Conservation (phyloP, 306 rosid species). For the Lotus japonicus region DNA sequence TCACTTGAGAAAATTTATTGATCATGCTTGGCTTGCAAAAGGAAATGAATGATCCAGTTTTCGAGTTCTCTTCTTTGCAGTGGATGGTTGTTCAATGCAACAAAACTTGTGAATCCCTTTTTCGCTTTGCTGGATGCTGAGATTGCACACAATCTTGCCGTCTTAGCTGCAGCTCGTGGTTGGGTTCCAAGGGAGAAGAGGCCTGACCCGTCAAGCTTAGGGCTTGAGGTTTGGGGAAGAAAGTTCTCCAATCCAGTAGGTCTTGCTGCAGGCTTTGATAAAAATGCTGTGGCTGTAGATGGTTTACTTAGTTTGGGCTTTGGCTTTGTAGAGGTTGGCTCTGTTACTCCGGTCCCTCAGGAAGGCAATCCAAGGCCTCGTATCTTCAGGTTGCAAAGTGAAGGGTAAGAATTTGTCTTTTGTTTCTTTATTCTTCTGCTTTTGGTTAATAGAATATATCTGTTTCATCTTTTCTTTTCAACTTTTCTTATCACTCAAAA, state of each 20-base stretch:
- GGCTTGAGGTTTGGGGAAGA: constrained; percentile 96
- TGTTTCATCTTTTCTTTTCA: background rate
- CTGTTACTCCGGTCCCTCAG: constrained; percentile 93
- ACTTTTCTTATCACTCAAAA: background rate
- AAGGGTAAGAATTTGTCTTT: constrained; percentile 51
- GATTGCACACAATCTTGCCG: constrained; percentile 73
- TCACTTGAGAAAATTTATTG: background rate
- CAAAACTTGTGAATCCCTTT: constrained; percentile 85
- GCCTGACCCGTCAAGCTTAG: constrained; percentile 57
- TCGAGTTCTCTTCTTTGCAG: constrained; percentile 45
- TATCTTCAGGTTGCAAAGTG: constrained; percentile 62
- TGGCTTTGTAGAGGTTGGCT: constrained; percentile 96
- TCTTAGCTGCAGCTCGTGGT: constrained; percentile 91
- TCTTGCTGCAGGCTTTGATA: constrained; percentile 99
- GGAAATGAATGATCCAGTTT: constrained; percentile 21
- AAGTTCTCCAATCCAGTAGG: constrained; percentile 92
- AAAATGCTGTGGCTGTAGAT: constrained; percentile 89
- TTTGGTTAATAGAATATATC: constrained; percentile 1
- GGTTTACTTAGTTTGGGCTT: constrained; percentile 89
- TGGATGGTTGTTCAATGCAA: constrained; percentile 94
- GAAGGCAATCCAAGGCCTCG: constrained; percentile 97
- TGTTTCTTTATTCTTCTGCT: constrained; percentile 17
- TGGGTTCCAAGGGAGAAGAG: constrained; percentile 99
- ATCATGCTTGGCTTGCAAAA: background rate
- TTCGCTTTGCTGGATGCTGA: constrained; percentile 92